phyloP scores from a whole-genome alignment of 2,329 filamentous ascomycete species.

The Fusarium mangiferae region DNA sequence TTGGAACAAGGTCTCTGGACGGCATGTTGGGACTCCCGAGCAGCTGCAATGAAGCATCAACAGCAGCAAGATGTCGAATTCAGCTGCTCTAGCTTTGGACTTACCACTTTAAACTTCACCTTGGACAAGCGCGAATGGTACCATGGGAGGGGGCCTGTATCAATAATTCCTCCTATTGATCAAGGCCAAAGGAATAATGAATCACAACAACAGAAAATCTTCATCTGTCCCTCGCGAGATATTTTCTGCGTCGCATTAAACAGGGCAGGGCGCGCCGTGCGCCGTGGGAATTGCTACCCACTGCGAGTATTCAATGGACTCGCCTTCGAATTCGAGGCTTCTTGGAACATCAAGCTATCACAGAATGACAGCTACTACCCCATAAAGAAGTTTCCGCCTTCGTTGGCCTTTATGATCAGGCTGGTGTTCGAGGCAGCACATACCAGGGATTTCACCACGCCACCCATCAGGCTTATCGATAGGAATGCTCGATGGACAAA shows the following conservation, averaged over 20 bases:
- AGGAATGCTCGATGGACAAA: neutral
- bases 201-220: too few species aligned
- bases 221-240: neutral
- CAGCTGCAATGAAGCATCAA: neutral
- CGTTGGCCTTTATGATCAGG: neutral
- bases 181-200: neutral
- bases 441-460: neutral
- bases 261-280: neutral
- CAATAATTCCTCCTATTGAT: neutral
- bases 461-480: neutral
- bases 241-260: neutral
- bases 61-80: neutral
- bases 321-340: neutral
- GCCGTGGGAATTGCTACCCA: accelerated
- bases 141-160: neutral
- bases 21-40: neutral
- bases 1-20: neutral
- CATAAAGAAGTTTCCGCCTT: neutral
- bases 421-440: neutral
- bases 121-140: neutral
- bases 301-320: neutral
- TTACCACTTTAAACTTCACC: neutral
- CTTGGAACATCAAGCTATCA: neutral
- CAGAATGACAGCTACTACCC: neutral
- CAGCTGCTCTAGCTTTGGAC: neutral